Percentiles rank a stretch among this genome's conserved stretches.
Conservation (phyloP, 2,329 filamentous ascomycete genomes). For the Chaetomium olivaceum region DNA sequence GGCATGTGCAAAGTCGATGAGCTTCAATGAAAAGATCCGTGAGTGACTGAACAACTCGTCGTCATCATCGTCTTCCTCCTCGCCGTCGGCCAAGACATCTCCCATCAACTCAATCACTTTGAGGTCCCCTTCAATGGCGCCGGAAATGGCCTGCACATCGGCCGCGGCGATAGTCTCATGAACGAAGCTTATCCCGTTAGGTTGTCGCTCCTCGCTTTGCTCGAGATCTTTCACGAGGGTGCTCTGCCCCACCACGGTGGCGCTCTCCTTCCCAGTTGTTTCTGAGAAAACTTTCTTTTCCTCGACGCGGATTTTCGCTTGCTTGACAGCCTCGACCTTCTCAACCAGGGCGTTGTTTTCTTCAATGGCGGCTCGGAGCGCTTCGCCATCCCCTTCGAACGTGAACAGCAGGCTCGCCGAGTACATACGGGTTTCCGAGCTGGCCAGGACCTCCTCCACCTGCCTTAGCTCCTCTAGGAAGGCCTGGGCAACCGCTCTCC, state of each 20-base stretch:
- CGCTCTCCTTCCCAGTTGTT: slow-evolving; percentile 23
- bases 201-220: slow-evolving; percentile 42
- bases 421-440: slow-evolving; percentile 64
- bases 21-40: slow-evolving; percentile 74
- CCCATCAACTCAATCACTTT: slow-evolving; percentile 23
- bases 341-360: slow-evolving; percentile 49
- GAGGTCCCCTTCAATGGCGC: slow-evolving; percentile 27
- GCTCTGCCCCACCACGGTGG: slow-evolving; percentile 57
- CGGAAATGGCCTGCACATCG: slow-evolving; percentile 7
- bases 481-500: slow-evolving; percentile 54
- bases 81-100: slow-evolving; percentile 42
- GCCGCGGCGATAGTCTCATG: slow-evolving; percentile 1
- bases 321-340: slow-evolving; percentile 39
- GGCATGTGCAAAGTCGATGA: slow-evolving; percentile 98
- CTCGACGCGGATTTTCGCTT: neutral
- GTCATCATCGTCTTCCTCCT: slow-evolving; percentile 51
- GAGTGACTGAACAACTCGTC: slow-evolving; percentile 49
- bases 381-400: slow-evolving; percentile 62
- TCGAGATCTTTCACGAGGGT: slow-evolving; percentile 50
- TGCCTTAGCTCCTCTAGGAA: slow-evolving; percentile 56
- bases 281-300: neutral
- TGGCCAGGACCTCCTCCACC: slow-evolving; percentile 55
- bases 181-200: slow-evolving; percentile 25
- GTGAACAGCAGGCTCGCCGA: slow-evolving; percentile 63
- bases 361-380: slow-evolving; percentile 54